Percentiles rank a stretch among this genome's conserved stretches.
These are phyloP conservation scores for Neopestalotiopsis clavispora DNA, from an alignment of 2,329 filamentous ascomycete genomes.

Conservation along the genomic window DNA sequence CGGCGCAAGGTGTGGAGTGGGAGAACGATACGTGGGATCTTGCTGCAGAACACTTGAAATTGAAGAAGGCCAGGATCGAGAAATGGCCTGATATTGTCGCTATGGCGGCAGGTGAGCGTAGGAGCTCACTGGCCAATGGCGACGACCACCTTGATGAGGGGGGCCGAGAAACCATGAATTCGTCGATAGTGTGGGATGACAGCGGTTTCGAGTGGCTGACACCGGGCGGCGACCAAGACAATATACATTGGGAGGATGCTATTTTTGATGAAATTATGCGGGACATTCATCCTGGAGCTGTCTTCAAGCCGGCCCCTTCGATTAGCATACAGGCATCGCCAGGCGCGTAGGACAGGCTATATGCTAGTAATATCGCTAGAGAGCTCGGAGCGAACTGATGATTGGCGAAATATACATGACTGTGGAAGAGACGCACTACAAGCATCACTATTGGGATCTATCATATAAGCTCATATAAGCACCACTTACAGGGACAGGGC, in stretches of 20 bases:
- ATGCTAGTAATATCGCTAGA: not conserved
- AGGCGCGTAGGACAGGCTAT: not conserved
- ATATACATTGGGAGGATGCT: constrained; percentile 5
- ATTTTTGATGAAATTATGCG: constrained; percentile 11
- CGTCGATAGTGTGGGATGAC: not conserved
- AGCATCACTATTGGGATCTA: not conserved
- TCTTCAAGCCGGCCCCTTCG: not conserved
- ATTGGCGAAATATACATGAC: not conserved
- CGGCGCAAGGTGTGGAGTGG: not conserved
- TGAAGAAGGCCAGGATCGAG: constrained; percentile 7
- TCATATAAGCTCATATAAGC: not conserved
- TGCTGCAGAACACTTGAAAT: constrained; percentile 6
- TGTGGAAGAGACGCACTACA: not conserved
- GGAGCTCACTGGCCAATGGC: not conserved
- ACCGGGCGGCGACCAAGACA: not conserved
- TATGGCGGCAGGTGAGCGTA: not conserved
- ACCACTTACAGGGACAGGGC: too few species aligned
- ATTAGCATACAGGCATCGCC: constrained; percentile 1
- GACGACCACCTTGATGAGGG: not conserved
- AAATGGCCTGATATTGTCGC: constrained; percentile 6
- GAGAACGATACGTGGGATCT: constrained; percentile 5
- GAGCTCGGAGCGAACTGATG: not conserved
- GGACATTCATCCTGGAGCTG: not conserved
- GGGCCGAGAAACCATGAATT: not conserved
- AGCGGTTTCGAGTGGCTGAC: constrained; percentile 2